Evolutionary conservation across 352 stramenopile species (phyloP), one percentile per base, ranked within the genome.

Genomic region (Globisporangium splendens): DNA sequence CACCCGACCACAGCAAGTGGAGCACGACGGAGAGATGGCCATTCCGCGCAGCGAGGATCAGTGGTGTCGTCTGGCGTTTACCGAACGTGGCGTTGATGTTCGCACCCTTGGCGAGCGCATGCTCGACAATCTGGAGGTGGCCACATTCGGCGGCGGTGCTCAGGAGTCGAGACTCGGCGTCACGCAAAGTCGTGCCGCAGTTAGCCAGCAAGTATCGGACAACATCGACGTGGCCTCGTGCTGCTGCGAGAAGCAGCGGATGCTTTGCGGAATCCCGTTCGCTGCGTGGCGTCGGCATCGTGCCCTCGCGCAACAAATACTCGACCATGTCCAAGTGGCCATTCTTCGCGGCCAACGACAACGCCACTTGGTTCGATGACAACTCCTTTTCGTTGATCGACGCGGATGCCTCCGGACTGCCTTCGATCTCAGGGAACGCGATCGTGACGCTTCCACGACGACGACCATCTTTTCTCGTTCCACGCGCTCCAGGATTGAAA

Each of bases 311-410:
- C 33, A 82, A 44, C 35, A 84, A 46, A 21, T 73, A 76, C 59
- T 83, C 59, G 39, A 86, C 76, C 59, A 80, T 77, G 48, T 82
- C 72, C 11, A 86, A 33, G 55, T 83, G 73, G 8, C 72, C 74
- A 22, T 80, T 79, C 61, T 77, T 74, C 53, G 73, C 76, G 42
- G 76, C 76, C 41, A 81, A 61, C 46, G 70, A 76, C 13, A 83
- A 59, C 17, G 73, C 71, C 1, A 80, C 65, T 39, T 74, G 61
- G 22, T 56, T 70, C 3, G 71, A 79, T 13, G 48, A 48, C 31
- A 70, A 54, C 28, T 72, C 24, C 69, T 18, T 73, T 50, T 39
- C 71, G 59, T 12, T n/a, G 11, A 18, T 72, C 53, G 53, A 48
- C 31, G 43, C 17, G n/a, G 8, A n/a, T 46, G 17, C 24, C 24